These are phyloP conservation scores for Apiotrichum sp. DNA, from an alignment of 1,284 basidiomycete genomes.

Conservation along the genomic window DNA sequence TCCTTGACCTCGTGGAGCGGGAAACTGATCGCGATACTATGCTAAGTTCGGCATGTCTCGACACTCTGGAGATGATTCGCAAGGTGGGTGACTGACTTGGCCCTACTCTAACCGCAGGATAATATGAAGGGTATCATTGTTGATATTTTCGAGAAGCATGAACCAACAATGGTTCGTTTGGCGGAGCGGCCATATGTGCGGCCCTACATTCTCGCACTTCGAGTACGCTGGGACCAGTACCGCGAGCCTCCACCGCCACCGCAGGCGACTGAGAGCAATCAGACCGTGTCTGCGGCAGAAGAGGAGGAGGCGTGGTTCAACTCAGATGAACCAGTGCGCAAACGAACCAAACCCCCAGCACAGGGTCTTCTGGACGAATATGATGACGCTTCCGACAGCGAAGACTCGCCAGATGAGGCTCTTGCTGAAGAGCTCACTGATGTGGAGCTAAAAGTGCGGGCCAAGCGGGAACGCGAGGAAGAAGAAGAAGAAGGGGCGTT, in stretches of 20 bases:
- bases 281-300: slow-evolving; percentile 50
- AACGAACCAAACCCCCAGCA: slow-evolving; percentile 10
- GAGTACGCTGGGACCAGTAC: slow-evolving; percentile 83
- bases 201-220: slow-evolving; percentile 52
- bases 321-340: slow-evolving; percentile 51
- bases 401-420: slow-evolving; percentile 25
- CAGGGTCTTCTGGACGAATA: slow-evolving; percentile 39
- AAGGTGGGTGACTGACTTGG: slow-evolving; percentile 53
- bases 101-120: slow-evolving; percentile 55
- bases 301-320: slow-evolving; percentile 86
- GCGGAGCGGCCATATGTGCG: slow-evolving; percentile 49
- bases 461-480: slow-evolving; percentile 63
- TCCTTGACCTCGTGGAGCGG: slow-evolving; percentile 71
- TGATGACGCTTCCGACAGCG: slow-evolving; percentile 45
- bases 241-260: slow-evolving; percentile 64
- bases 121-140: slow-evolving; percentile 78
- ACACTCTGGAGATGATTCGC: slow-evolving; percentile 86
- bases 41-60: slow-evolving; percentile 86
- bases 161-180: slow-evolving; percentile 60
- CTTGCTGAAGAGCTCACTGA: slow-evolving; percentile 44
- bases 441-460: slow-evolving; percentile 52
- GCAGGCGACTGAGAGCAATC: slow-evolving; percentile 54
- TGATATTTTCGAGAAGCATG: slow-evolving; percentile 75
- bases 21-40: slow-evolving; percentile 87
- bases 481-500: slow-evolving; percentile 55